Evolutionary conservation across 23 red algal species (phyloP).

Genomic region (Chondrus crispus): DNA sequence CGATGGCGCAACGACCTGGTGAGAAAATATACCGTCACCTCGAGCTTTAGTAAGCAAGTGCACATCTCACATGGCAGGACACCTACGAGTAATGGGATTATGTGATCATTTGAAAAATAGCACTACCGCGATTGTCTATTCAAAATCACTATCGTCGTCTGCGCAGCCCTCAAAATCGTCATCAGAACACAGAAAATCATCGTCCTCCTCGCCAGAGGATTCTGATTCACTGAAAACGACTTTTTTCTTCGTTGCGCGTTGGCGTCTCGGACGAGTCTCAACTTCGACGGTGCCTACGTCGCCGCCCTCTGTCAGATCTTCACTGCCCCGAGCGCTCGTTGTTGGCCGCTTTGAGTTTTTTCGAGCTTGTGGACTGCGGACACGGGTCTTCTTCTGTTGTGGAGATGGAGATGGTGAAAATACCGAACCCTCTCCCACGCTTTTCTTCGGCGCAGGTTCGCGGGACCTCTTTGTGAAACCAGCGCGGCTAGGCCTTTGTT

Average conservation of each 20-base stretch:
- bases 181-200: constrained; percentile 13
- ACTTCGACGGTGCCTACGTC: constrained; percentile 20
- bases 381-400: constrained; percentile 21
- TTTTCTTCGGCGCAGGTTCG: neutral
- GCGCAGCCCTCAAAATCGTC: neutral
- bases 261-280: constrained; percentile 32
- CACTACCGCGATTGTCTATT: neutral
- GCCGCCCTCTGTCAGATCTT: constrained; percentile 9
- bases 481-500: too few species aligned
- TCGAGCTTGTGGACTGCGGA: neutral
- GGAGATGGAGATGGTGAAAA: constrained; percentile 39
- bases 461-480: constrained; percentile 15
- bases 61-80: too few species aligned
- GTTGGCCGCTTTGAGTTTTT: neutral
- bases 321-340: neutral
- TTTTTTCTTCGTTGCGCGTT: constrained; percentile 16
- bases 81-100: too few species aligned
- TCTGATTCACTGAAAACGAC: constrained; percentile 2
- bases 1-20: too few species aligned
- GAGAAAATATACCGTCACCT: too few species aligned
- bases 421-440: neutral
- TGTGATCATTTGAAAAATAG: neutral
- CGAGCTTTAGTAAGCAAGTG: too few species aligned
- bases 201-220: constrained; percentile 22
- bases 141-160: neutral